Evolutionary conservation across 768 basidiomycete species (phyloP).

Genomic region (Termitomyces sp.): DNA sequence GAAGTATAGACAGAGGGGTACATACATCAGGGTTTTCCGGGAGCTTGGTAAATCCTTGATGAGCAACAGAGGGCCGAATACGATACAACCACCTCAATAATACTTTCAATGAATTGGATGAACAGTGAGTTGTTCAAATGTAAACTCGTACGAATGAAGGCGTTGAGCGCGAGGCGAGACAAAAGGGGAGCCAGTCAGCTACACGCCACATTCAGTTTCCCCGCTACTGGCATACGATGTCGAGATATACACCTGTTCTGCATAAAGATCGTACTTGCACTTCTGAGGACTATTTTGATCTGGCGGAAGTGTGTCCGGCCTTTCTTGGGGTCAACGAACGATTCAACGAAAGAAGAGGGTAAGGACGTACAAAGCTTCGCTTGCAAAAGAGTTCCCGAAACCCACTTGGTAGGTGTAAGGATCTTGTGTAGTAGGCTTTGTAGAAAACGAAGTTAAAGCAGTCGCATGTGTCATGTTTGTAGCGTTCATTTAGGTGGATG

Average conservation of each 20-base stretch:
- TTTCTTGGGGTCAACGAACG: conserved; percentile 12
- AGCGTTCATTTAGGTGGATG: not conserved
- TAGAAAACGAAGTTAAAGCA: conserved; percentile 33
- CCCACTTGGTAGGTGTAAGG: conserved; percentile 56
- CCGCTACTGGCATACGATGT: not conserved
- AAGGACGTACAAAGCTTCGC: conserved; percentile 45
- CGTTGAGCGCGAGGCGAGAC: conserved; percentile 53
- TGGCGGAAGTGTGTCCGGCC: conserved; percentile 50
- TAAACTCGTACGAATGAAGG: conserved; percentile 36
- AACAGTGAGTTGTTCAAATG: not conserved
- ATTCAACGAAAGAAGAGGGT: not conserved
- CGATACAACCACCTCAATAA: conserved; percentile 55
- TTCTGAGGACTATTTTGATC: conserved; percentile 63
- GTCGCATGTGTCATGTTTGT: conserved; percentile 27
- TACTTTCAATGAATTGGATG: not conserved
- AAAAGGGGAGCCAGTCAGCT: conserved; percentile 61
- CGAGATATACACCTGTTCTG: conserved; percentile 39
- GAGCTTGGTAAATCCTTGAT: conserved; percentile 52
- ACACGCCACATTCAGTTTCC: not conserved
- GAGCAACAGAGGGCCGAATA: conserved; percentile 64
- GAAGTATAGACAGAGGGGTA: conserved; percentile 2
- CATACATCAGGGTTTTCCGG: conserved; percentile 56
- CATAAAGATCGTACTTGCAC: conserved; percentile 57
- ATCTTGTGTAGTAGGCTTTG: conserved; percentile 35
- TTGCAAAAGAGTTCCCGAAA: conserved; percentile 53